These are phyloP conservation scores for Oenanthe javanica DNA, from an alignment of 140 eudicot species.

Conservation along the genomic window DNA sequence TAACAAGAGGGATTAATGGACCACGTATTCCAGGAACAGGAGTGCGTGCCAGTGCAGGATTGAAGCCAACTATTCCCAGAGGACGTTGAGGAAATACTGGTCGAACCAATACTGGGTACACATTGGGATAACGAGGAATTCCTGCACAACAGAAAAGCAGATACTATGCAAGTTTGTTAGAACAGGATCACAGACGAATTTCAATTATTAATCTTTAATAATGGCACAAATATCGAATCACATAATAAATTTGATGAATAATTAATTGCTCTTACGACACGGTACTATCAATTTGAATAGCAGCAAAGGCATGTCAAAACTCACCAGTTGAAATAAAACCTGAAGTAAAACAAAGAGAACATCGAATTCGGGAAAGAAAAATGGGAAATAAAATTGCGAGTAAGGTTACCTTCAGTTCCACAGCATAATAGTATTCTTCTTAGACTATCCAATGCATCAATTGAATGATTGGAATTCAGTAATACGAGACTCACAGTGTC, in stretches of 20 bases:
- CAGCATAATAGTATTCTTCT: constrained; percentile 44
- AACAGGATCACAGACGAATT: constrained; percentile 23
- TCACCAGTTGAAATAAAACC: constrained; percentile 82
- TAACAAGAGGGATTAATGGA: constrained; percentile 54
- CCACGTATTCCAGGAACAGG: constrained; percentile 59
- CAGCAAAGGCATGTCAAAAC: constrained; percentile 67
- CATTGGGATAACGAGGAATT: constrained; percentile 60
- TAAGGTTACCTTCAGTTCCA: constrained; percentile 73
- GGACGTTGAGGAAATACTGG: constrained; percentile 93
- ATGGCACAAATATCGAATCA: constrained; percentile 1
- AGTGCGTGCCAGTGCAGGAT: constrained; percentile 65
- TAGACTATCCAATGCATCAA: constrained; percentile 12
- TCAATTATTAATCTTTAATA: background rate
- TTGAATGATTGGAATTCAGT: constrained; percentile 36
- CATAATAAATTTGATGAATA: constrained; percentile 19
- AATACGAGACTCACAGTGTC: constrained; percentile 41
- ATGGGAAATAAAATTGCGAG: constrained; percentile 26
- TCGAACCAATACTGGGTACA: constrained; percentile 56
- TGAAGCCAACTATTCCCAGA: constrained; percentile 40
- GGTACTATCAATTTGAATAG: constrained; percentile 59
- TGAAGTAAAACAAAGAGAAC: constrained; percentile 50
- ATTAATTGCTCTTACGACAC: constrained; percentile 48
- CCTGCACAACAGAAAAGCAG: constrained; percentile 56
- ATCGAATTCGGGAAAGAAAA: constrained; percentile 37
- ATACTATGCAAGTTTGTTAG: constrained; percentile 73